Percentiles rank a stretch among this genome's conserved stretches.
phyloP scores from a whole-genome alignment of 2,329 filamentous ascomycete genomes.

The Claviceps pazoutovae region DNA sequence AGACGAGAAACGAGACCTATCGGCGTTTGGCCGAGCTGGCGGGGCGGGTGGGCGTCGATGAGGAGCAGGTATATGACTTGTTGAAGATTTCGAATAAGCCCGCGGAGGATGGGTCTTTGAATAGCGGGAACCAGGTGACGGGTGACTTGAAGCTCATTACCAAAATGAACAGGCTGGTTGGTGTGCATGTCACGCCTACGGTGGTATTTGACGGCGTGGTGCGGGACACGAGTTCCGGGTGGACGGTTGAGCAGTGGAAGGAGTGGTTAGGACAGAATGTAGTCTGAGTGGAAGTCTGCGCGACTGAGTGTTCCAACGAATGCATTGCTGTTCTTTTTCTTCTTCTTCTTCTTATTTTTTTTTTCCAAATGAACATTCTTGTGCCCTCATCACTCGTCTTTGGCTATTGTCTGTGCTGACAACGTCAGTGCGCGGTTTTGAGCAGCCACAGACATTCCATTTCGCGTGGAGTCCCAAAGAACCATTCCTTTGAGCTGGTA shows the following conservation, averaged over 20 bases:
- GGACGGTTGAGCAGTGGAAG: conserved; percentile 69
- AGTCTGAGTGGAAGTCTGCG: conserved; percentile 9
- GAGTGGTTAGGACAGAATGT: conserved; percentile 58
- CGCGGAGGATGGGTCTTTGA: conserved; percentile 52
- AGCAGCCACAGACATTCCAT: neutral
- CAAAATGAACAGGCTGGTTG: conserved; percentile 64
- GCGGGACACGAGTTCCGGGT: conserved; percentile 66
- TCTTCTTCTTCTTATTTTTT: neutral
- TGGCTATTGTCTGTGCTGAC: neutral
- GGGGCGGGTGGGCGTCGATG: conserved; percentile 51
- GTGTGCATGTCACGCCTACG: conserved; percentile 84
- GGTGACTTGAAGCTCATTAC: conserved; percentile 73
- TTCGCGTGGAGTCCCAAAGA: neutral
- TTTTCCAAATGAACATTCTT: neutral
- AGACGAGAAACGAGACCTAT: conserved; percentile 77
- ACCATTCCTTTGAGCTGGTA: neutral
- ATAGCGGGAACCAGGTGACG: conserved; percentile 70
- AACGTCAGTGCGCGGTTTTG: neutral
- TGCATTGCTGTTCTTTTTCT: neutral
- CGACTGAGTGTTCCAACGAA: neutral
- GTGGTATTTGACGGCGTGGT: conserved; percentile 80
- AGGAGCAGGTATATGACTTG: conserved; percentile 53
- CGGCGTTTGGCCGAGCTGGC: conserved; percentile 64
- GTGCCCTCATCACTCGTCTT: neutral
- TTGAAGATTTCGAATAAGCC: conserved; percentile 57